Evolutionary conservation across 208 protist genomes (phyloP), one percentile per base, ranked within the genome.

Genomic region (Crithidia mellificae): DNA sequence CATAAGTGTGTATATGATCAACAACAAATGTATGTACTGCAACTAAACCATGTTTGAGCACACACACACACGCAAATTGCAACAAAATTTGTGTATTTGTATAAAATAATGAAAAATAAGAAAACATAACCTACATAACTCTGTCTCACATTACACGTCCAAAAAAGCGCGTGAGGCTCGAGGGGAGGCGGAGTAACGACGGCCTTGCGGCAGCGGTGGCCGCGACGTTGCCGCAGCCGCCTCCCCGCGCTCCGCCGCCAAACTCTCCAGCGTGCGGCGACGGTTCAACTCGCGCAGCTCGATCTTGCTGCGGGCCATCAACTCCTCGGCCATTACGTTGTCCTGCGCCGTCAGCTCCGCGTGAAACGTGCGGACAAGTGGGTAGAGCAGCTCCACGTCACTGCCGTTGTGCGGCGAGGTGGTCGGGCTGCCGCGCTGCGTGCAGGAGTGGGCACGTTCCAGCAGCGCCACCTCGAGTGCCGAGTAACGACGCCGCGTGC

Each of bases 271-370:
- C 17, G 32, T 55, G 14, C 59, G 59, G 27, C 77, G 67, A 25
- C 52, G 29, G 39, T 78, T 72, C 63, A 55, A 50, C 63, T 89
- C 83, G 5, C 58, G 43, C 39, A 81, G 53, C 58, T 89, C 83
- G 2, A 85, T 56, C 27, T 59, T 47, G 34, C 64, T 80, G 22
- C 83, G 72, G 14, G 55, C 59, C 47, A 77, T 58, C n/a, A 89
- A 36, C 62, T 89, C 83, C 20, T 46, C 39, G 6, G 72, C 76
- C 73, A 85, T 77, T 5, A 85, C 0, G 17, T 46, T 47, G 49
- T 85, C 36, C 59, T 85, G 74, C 38, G 22, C 59, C 6, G 24
- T 65, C 54, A 74, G 27, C 25, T 77, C 62, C 14, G 58, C 44
- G 66, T 80, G 68, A 24, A 73, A 67, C 24, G 44, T 32, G n/a